phyloP scores from a whole-genome alignment of 805 yeast genomes.

The Ogataea ganodermae region DNA sequence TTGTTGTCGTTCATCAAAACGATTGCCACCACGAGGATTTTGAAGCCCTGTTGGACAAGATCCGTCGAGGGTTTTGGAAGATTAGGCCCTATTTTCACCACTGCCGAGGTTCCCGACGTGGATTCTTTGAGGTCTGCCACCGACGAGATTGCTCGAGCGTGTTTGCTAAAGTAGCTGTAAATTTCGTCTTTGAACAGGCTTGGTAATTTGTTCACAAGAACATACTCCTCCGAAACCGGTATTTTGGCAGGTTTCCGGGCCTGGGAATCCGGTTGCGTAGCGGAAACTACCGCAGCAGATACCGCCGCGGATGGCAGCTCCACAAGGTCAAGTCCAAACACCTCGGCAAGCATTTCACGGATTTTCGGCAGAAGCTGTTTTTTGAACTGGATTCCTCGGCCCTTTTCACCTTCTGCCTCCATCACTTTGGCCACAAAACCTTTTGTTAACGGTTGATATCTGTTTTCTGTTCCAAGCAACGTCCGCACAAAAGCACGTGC shows the following conservation, averaged over 20 bases:
- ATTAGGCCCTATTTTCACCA: slow-evolving; percentile 16
- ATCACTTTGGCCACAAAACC: slow-evolving; percentile 28
- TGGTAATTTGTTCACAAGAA: slow-evolving; percentile 28
- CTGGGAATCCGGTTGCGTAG: slow-evolving; percentile 8
- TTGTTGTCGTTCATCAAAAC: slow-evolving; percentile 32
- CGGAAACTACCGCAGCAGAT: too few species aligned
- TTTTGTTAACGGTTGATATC: slow-evolving; percentile 30
- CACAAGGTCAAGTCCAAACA: slow-evolving; percentile 30
- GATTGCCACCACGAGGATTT: slow-evolving; percentile 28
- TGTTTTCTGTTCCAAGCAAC: slow-evolving; percentile 31
- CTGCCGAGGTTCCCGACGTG: slow-evolving; percentile 7
- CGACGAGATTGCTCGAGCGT: slow-evolving; percentile 12
- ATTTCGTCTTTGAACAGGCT: slow-evolving; percentile 25
- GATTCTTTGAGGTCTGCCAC: slow-evolving; percentile 16
- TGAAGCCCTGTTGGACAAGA: slow-evolving; percentile 29
- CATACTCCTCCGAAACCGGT: slow-evolving; percentile 26
- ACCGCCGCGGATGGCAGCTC: slow-evolving; percentile 24
- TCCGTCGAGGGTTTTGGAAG: slow-evolving; percentile 31
- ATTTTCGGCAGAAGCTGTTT: slow-evolving; percentile 27
- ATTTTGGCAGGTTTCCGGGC: slow-evolving; percentile 2
- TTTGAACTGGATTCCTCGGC: slow-evolving; percentile 30
- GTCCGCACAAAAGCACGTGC: slow-evolving; percentile 31
- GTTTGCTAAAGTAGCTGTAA: slow-evolving; percentile 16
- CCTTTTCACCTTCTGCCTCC: slow-evolving; percentile 33
- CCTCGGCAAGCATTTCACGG: slow-evolving; percentile 13